Conservation (phyloP, 2,329 filamentous ascomycete species). For the Cordyceps farinosa region DNA sequence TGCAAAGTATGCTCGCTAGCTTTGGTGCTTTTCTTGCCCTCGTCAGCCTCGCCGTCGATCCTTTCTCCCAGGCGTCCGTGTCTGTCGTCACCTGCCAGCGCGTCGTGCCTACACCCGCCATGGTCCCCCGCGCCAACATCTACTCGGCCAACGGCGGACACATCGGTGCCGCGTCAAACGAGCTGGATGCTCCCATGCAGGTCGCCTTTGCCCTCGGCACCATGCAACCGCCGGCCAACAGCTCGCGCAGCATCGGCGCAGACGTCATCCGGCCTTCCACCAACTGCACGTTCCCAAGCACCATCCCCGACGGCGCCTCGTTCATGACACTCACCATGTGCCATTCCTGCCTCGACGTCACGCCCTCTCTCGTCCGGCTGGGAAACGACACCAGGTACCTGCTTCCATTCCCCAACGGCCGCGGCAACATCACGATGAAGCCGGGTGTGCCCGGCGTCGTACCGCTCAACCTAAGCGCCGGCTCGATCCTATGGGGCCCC, state of each 20-base stretch:
- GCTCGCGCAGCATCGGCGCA: not conserved
- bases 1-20: not conserved
- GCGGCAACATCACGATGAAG: not conserved
- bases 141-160: not conserved
- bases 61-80: not conserved
- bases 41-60: not conserved
- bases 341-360: not conserved
- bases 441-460: too few species aligned
- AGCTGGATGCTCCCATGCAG: not conserved
- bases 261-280: not conserved
- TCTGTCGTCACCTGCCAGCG: not conserved
- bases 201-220: not conserved
- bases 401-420: not conserved
- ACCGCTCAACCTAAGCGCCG: too few species aligned
- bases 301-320: not conserved
- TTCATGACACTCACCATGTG: slow-evolving; percentile 4
- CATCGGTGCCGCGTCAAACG: not conserved
- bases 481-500: too few species aligned
- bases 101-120: not conserved
- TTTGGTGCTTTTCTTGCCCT: not conserved
- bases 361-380: not conserved
- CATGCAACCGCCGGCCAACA: not conserved
- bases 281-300: not conserved
- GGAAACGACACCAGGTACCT: not conserved
- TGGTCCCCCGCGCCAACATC: not conserved